Percentiles rank a stretch among this genome's conserved stretches.
Evolutionary conservation across 1,139 yeast genomes (phyloP).

Genomic region (Pneumocystis sp.): DNA sequence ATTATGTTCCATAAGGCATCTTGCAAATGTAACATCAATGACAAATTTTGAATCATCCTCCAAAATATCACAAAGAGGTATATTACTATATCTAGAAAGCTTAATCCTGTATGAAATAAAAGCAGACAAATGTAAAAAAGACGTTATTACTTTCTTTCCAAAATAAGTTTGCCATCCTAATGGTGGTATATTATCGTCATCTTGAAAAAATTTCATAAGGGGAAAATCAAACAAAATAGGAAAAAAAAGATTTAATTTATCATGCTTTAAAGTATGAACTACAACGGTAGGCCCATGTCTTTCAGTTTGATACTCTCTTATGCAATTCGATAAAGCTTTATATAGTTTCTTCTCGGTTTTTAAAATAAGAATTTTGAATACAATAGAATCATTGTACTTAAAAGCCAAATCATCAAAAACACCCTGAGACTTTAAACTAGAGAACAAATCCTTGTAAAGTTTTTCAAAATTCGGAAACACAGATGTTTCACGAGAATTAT

Average conservation of each 20-base stretch:
- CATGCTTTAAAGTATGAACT: neutral
- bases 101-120: conserved; percentile 58
- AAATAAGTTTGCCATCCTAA: conserved; percentile 74
- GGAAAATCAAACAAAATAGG: neutral
- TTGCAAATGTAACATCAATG: conserved; percentile 76
- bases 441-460: conserved; percentile 35
- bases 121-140: conserved; percentile 56
- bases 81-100: conserved; percentile 55
- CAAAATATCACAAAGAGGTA: conserved; percentile 76
- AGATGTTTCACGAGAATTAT: conserved; percentile 52
- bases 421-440: conserved; percentile 3
- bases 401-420: conserved; percentile 29
- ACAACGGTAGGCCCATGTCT: conserved; percentile 2
- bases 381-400: conserved; percentile 36
- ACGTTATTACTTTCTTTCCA: conserved; percentile 53
- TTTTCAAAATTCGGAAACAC: conserved; percentile 43
- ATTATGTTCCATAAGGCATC: conserved; percentile 49
- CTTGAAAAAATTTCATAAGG: conserved; percentile 1
- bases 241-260: neutral
- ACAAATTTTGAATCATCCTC: conserved; percentile 62
- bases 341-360: conserved; percentile 16
- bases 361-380: conserved; percentile 27
- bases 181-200: conserved; percentile 51
- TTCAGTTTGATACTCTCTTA: conserved; percentile 19
- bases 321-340: conserved; percentile 21